These are phyloP conservation scores for Amaranthus palmeri DNA, from an alignment of 148 eudicot species.

Conservation along the genomic window DNA sequence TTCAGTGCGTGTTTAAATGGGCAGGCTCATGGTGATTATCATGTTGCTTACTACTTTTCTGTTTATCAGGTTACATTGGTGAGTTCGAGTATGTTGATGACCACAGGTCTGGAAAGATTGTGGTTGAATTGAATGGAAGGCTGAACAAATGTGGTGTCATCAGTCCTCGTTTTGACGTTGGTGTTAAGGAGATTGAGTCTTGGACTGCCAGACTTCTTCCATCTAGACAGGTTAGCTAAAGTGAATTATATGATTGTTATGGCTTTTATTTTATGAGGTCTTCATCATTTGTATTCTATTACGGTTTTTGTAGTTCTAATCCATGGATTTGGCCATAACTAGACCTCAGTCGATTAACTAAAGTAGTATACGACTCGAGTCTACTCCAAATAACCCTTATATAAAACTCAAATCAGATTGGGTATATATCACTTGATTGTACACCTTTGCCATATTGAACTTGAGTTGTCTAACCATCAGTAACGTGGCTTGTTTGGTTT, in stretches of 20 bases:
- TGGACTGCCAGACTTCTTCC: slow-evolving; percentile 89
- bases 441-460: too few species aligned
- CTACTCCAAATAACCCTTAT: too few species aligned
- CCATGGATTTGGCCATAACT: too few species aligned
- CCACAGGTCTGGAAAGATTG: slow-evolving; percentile 90
- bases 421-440: too few species aligned
- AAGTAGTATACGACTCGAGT: too few species aligned
- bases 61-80: slow-evolving; percentile 66
- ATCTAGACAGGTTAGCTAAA: slow-evolving; percentile 62
- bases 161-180: slow-evolving; percentile 84
- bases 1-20: too few species aligned
- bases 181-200: slow-evolving; percentile 74
- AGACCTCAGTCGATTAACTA: too few species aligned
- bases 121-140: slow-evolving; percentile 82
- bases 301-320: too few species aligned
- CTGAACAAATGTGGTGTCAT: slow-evolving; percentile 81
- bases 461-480: too few species aligned
- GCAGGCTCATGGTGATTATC: too few species aligned
- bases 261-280: not conserved
- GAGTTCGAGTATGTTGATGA: slow-evolving; percentile 91
- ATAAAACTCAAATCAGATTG: too few species aligned
- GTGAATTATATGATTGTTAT: not conserved
- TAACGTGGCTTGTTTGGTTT: not conserved
- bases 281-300: too few species aligned
- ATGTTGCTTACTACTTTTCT: not conserved